Conservation (phyloP, 2,329 filamentous ascomycete species). For the Diaporthe sp. region DNA sequence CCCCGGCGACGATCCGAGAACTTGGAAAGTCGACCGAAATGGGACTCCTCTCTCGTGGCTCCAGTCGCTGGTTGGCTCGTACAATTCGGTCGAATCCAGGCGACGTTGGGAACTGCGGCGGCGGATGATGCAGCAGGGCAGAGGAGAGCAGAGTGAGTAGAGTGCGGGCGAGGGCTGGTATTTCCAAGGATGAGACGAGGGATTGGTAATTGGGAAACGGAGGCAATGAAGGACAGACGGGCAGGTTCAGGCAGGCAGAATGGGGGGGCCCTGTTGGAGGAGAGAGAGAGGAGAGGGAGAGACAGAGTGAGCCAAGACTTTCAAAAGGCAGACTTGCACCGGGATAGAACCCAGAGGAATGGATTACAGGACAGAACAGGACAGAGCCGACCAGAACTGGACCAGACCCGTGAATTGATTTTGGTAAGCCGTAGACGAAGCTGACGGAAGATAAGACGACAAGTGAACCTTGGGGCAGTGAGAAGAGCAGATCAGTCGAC, state of each 20-base stretch:
- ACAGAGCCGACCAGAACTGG: constrained; percentile 12
- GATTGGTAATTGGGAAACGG: constrained; percentile 32
- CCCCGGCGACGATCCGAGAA: constrained; percentile 37
- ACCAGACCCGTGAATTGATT: constrained; percentile 12
- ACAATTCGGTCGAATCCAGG: constrained; percentile 2
- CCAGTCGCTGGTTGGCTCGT: constrained; percentile 26
- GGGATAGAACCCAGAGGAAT: constrained; percentile 23
- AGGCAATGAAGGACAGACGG: constrained; percentile 24
- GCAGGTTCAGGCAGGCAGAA: neutral
- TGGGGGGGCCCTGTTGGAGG: neutral
- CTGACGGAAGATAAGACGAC: constrained; percentile 32
- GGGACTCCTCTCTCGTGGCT: constrained; percentile 29
- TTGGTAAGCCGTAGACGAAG: constrained; percentile 22
- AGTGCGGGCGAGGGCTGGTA: neutral
- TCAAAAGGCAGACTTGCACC: constrained; percentile 13
- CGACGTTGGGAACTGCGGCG: neutral
- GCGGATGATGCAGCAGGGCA: neutral
- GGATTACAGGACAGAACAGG: constrained; percentile 20
- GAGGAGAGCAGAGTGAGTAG: neutral
- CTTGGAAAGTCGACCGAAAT: constrained; percentile 37
- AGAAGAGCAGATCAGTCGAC: constrained; percentile 30
- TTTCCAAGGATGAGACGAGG: constrained; percentile 21
- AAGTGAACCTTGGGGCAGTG: constrained; percentile 20
- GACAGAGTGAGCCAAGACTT: constrained; percentile 22
- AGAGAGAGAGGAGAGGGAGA: constrained; percentile 4